These are phyloP conservation scores for Prunus persica DNA, from an alignment of 306 rosid genomes.

Conservation along the genomic window Prunus_persica_NCBIv2 NC_034010.1:15786001-15786500, in stretches of 20 bases:
- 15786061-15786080: constrained; percentile 6
- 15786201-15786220: neutral
- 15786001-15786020: constrained; percentile 1
- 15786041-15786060: neutral
- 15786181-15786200: constrained; percentile 13
- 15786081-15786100: constrained; percentile 5
- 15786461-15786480: neutral
- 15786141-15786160: neutral
- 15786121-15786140: constrained; percentile 18
- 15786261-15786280: neutral
- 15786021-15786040: constrained; percentile 11
- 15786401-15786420: neutral
- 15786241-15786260: constrained; percentile 12
- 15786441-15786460: neutral
- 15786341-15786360: neutral
- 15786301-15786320: neutral
- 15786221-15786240: neutral
- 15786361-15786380: neutral
- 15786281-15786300: neutral
- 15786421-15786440: neutral
- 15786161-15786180: constrained; percentile 8
- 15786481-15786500: neutral
- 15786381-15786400: neutral
- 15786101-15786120: constrained; percentile 6
- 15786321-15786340: neutral